Evolutionary conservation across 805 yeast species (phyloP).

Genomic region (Clavispora asparagi): DNA sequence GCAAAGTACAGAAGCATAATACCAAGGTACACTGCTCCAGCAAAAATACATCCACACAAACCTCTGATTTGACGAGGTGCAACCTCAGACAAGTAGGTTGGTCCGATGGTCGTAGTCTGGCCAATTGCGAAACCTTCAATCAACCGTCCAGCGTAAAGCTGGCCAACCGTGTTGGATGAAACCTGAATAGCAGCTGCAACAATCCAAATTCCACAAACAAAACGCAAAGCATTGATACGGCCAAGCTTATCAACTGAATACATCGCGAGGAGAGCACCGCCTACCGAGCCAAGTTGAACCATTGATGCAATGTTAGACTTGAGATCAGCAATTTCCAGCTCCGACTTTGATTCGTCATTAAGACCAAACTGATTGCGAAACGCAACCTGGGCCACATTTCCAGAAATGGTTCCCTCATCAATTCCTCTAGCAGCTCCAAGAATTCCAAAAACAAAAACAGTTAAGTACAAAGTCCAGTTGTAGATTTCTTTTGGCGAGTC

Average conservation of each 20-base stretch:
- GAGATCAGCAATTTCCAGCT: constrained; percentile 36
- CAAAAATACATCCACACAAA: constrained; percentile 45
- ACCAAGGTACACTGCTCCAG: constrained; percentile 57
- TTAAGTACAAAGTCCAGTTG: constrained; percentile 40
- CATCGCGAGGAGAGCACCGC: constrained; percentile 47
- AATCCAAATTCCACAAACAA: constrained; percentile 32
- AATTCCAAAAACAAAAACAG: constrained; percentile 48
- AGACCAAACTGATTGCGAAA: constrained; percentile 43
- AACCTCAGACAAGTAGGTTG: constrained; percentile 47
- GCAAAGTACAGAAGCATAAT: constrained; percentile 43
- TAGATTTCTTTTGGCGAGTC: constrained; percentile 42
- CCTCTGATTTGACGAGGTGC: constrained; percentile 52
- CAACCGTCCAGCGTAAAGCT: constrained; percentile 50
- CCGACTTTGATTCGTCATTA: constrained; percentile 31
- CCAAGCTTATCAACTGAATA: constrained; percentile 48
- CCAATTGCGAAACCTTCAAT: constrained; percentile 54
- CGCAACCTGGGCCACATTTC: constrained; percentile 38
- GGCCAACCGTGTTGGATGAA: constrained; percentile 42
- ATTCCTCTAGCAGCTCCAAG: constrained; percentile 54
- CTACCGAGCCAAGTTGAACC: constrained; percentile 55
- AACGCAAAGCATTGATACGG: constrained; percentile 43
- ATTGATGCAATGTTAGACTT: constrained; percentile 52
- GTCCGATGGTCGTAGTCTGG: constrained; percentile 54
- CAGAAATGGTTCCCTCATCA: constrained; percentile 52
- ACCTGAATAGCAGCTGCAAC: constrained; percentile 45